Evolutionary conservation across 129 eudicot species (phyloP), one percentile per base, ranked within the genome.

Genomic region (Ambrosia trifida): DNA sequence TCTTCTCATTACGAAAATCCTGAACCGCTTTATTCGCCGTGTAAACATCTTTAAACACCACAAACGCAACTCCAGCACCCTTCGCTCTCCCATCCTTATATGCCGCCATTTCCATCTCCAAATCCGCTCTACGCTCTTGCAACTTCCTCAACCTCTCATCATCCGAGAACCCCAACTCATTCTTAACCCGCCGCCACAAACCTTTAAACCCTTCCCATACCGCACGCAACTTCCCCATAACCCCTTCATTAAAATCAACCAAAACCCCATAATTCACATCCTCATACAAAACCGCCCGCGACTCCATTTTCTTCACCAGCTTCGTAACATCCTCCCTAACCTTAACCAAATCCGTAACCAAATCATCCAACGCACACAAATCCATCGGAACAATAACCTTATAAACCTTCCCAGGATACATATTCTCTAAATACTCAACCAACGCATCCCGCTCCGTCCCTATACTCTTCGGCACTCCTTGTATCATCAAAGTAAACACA

Each of bases 11-110:
- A 52, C 89, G 82, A 12, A 95, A 85, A 78, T 95, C 99, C 72
- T 95, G 90, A 72, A 90, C 85, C 0, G 99, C 99, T 72, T 90
- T 95, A 74, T 88, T 90, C 2, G 97, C 89, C 0, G 97, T 83
- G 77, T 86, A 88, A 46, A 95, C 99, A 76, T 95, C 99, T 84
- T 88, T 90, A 75, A 95, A 95, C 67, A 95, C 95, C 75, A 95
- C 96, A 77, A 95, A 95, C 5, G 97, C 99, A 63, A 88, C 96
- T 31, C 97, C 97, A 5, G 99, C 99, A 59, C 99, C 99, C 61
- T 80, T 91, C 11, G 97, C 99, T 69, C 86, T 83, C 32, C 96
- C 96, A 32, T 90, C 88, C 76, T 95, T 95, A 66, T 90, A 95
- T 36, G 88, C 94, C 4, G 96, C 91, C 97, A 95, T 87, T 79